phyloP scores from a whole-genome alignment of 345 rosid genomes.

The Acer negundo region DNA sequence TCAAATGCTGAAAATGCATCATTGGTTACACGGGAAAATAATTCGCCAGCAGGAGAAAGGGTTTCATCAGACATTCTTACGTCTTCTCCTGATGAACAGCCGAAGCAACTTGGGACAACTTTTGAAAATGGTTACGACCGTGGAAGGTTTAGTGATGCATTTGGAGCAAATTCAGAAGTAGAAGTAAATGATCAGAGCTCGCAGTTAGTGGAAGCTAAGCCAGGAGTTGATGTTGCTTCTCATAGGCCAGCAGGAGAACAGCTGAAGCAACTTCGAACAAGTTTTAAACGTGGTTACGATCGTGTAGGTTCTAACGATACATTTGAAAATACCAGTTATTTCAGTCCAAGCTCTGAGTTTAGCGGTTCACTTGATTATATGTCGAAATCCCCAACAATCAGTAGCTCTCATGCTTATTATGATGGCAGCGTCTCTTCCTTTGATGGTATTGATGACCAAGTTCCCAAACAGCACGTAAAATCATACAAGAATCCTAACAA shows the following conservation, averaged over 20 bases:
- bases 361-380: conserved; percentile 32
- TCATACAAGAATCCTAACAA: conserved; percentile 32
- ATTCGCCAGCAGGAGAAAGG: conserved; percentile 20
- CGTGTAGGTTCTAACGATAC: conserved; percentile 33
- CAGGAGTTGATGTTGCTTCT: conserved; percentile 13
- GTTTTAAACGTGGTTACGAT: conserved; percentile 11
- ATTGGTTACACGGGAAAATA: neutral
- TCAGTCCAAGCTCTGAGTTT: conserved; percentile 47
- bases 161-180: conserved; percentile 23
- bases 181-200: conserved; percentile 26
- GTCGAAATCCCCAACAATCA: conserved; percentile 45
- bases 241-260: conserved; percentile 24
- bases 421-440: conserved; percentile 74
- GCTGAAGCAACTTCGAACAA: conserved; percentile 25
- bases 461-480: conserved; percentile 30
- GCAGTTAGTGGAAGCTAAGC: conserved; percentile 12
- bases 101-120: conserved; percentile 22
- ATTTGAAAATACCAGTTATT: conserved; percentile 35
- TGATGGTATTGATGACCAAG: conserved; percentile 61
- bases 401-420: conserved; percentile 64
- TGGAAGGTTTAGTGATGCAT: conserved; percentile 32
- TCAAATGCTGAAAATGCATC: neutral
- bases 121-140: conserved; percentile 11
- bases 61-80: conserved; percentile 10
- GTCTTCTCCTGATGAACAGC: conserved; percentile 26